Percentiles rank a stretch among this genome's conserved stretches.
phyloP scores from a whole-genome alignment of 2,329 filamentous ascomycete species.

The Trichophyton benhamiae region DNA sequence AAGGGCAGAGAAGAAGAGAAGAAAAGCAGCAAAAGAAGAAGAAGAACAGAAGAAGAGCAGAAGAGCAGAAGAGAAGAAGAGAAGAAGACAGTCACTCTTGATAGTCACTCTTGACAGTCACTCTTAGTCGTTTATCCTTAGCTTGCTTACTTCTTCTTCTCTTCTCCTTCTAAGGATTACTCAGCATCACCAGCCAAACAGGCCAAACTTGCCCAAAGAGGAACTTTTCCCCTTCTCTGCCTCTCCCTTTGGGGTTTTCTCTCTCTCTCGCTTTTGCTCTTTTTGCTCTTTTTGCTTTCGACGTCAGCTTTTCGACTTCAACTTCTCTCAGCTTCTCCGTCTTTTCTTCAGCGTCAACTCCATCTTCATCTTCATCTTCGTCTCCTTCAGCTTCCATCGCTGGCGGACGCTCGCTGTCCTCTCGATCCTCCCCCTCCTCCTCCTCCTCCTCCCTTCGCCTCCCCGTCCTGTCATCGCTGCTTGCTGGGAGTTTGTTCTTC shows the following conservation, averaged over 20 bases:
- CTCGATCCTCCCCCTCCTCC: not conserved
- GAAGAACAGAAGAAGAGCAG: no score
- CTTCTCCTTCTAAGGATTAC: not conserved
- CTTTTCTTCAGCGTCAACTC: not conserved
- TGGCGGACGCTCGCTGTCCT: conserved; percentile 7
- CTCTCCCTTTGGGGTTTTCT: not conserved
- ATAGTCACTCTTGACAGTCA: no score
- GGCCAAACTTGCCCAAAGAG: not conserved
- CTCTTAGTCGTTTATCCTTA: no score
- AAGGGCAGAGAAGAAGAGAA: no score
- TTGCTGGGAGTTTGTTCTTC: not conserved
- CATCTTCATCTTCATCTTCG: not conserved
- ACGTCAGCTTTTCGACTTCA: not conserved
- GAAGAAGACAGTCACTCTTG: no score
- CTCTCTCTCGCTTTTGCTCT: not conserved
- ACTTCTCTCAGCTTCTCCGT: not conserved
- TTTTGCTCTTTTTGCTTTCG: no score
- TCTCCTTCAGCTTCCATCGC: not conserved
- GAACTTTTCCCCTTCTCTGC: not conserved
- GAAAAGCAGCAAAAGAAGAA: no score
- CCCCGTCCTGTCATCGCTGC: not conserved
- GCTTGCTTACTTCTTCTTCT: not conserved
- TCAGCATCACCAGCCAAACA: no score
- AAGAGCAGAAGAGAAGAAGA: no score
- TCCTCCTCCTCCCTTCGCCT: not conserved